A percentile compares a stretch with the other conserved stretches of the same genome.
Conservation (phyloP, 257 asterid genomes). For the Nicotiana otophora region DNA sequence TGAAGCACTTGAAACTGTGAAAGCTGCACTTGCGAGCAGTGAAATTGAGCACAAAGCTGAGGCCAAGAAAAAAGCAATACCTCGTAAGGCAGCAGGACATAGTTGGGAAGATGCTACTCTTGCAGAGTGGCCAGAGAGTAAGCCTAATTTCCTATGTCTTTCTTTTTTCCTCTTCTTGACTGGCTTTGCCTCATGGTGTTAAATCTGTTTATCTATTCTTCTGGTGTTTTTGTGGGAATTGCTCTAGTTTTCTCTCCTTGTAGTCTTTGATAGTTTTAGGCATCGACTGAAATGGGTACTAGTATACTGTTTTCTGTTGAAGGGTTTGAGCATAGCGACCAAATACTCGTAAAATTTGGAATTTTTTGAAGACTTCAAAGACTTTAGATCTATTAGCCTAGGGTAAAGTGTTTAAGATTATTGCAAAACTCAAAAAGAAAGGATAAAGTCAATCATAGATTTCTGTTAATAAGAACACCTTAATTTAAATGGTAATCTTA, state of each 20-base stretch:
- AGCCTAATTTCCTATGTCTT: background rate
- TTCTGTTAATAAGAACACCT: background rate
- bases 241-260: background rate
- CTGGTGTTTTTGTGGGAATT: background rate
- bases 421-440: background rate
- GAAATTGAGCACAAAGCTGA: slow-evolving; percentile 33
- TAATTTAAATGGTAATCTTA: background rate
- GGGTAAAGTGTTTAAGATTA: background rate
- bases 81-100: slow-evolving; percentile 93
- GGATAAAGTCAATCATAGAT: background rate
- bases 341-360: background rate
- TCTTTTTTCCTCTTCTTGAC: background rate
- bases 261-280: background rate
- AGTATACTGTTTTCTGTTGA: background rate
- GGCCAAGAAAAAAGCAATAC: slow-evolving; percentile 6
- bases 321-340: background rate
- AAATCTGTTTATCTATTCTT: too few relatives aligned
- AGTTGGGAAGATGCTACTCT: slow-evolving; percentile 96
- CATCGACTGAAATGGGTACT: background rate
- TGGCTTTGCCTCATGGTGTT: too few relatives aligned
- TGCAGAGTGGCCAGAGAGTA: slow-evolving; percentile 35
- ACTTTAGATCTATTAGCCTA: background rate
- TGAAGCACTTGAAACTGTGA: slow-evolving; percentile 92
- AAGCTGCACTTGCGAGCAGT: slow-evolving; percentile 92
- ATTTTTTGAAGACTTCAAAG: background rate